Base-by-base conservation (phyloP, 2,329 filamentous ascomycete species). In the Sarocladium kiliense region DNA sequence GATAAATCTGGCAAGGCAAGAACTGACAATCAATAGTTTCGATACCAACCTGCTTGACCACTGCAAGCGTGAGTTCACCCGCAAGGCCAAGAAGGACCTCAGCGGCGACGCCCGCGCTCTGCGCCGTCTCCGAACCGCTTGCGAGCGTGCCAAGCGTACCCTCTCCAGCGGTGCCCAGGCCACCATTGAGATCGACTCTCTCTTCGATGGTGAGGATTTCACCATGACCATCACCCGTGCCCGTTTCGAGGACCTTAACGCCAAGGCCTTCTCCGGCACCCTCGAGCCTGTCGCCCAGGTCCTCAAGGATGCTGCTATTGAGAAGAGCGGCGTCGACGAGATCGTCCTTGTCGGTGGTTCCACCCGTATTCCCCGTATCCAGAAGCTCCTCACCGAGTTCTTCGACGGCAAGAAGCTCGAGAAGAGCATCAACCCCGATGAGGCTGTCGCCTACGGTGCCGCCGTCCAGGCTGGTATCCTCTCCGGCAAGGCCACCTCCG, bases 341-440 rank as follows among this genome's bases (percentile, higher is more conserved):
- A 96, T 99, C 64, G 94, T 99, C 68, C 89, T 99, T 69, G 94
- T 99, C 70, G 94, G 94, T 86, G 94, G 94, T 67, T 97, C 92
- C 61, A 99, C 94, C 70, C 94, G 94, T 91, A 99, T 99, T 67
- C 94, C 94, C 71, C 86, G 87, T 74, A 96, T 99, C 75, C 94
- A 99, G 87, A 97, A 97, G 86, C 88, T 99, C 64, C 87, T 99
- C 64, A 92, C 87, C 79, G 94, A 99, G 78, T 97, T 92, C 85
- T 99, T 99, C 81, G 89, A 95, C 74, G 92, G 92, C 78, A 99
- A 99, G 91, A 97, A 99, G 88, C 90, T 97, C 64, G 93, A 97
- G 86, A 97, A 97, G 84, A 94, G 89, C 82, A 97, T 97, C 82
- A 99, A 99, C 86, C 94, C 94, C 68, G 94, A 99, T 72, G 94